Conservation (phyloP, 441 rosid species). For the Aquilaria agallochum region DNA sequence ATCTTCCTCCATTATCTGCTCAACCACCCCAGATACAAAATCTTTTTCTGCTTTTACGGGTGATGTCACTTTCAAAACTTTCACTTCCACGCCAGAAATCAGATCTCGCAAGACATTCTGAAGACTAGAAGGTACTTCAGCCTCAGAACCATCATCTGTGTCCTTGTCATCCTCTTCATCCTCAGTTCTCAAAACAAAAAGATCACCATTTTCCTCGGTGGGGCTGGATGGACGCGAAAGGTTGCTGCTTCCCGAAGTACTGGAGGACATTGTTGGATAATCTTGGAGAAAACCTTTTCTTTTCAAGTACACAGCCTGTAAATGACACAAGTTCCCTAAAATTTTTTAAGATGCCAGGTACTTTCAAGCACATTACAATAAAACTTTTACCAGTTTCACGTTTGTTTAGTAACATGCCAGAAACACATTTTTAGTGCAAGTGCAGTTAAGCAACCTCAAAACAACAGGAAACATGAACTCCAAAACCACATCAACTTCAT, state of each 20-base stretch:
- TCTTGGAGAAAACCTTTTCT: conserved; percentile 47
- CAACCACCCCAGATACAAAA: conserved; percentile 84
- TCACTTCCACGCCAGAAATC: conserved; percentile 86
- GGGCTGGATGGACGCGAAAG: conserved; percentile 42
- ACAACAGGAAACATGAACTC: no score
- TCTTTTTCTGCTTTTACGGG: conserved; percentile 81
- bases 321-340: conserved; percentile 12
- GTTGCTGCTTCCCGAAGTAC: conserved; percentile 36
- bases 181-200: conserved; percentile 50
- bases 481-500: no score
- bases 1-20: conserved; percentile 54
- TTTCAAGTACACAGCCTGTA: conserved; percentile 85
- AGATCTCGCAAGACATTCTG: conserved; percentile 75
- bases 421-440: no score
- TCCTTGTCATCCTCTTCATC: conserved; percentile 59
- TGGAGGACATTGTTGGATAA: conserved; percentile 39
- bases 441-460: no score
- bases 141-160: conserved; percentile 69
- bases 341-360: background rate
- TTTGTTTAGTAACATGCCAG: no score
- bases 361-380: no score
- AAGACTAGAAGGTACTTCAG: conserved; percentile 72
- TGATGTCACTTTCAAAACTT: conserved; percentile 81
- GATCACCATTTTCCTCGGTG: conserved; percentile 57
- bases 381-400: no score